Conservation (phyloP, 805 yeast genomes). For the Metschnikowia kofuensis region DNA sequence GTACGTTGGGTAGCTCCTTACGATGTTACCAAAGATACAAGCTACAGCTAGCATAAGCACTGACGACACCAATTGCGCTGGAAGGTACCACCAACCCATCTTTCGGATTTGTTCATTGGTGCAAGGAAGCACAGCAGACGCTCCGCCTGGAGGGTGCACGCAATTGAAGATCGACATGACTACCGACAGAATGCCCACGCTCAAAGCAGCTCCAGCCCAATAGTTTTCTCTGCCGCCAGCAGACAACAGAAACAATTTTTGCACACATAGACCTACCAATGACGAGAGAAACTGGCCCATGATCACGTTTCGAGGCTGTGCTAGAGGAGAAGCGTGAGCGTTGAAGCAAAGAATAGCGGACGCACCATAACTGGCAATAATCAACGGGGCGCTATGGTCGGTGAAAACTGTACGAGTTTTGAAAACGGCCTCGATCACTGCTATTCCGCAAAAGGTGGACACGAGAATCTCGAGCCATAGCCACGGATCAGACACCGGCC, state of each 20-base stretch:
- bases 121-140: conserved; percentile 59
- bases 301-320: conserved; percentile 62
- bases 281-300: conserved; percentile 56
- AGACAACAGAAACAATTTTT: conserved; percentile 50
- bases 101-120: conserved; percentile 42
- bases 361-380: conserved; percentile 62
- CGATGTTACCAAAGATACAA: conserved; percentile 50
- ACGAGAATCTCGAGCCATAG: conserved; percentile 48
- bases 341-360: conserved; percentile 59
- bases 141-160: conserved; percentile 74
- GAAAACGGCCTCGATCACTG: conserved; percentile 47
- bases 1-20: conserved; percentile 51
- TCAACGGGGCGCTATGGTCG: conserved; percentile 40
- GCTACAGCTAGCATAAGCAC: conserved; percentile 50
- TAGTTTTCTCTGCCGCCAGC: conserved; percentile 42
- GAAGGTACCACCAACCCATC: conserved; percentile 67
- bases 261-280: conserved; percentile 51
- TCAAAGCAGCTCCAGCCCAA: conserved; percentile 57
- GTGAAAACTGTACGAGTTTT: conserved; percentile 37
- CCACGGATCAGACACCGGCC: conserved; percentile 34
- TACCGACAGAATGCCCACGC: conserved; percentile 54
- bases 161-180: conserved; percentile 52
- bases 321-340: conserved; percentile 52
- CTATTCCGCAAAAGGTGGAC: conserved; percentile 46
- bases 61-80: conserved; percentile 50